Base-by-base conservation (phyloP, 768 basidiomycete species). In the Lactifluus volemus region DNA sequence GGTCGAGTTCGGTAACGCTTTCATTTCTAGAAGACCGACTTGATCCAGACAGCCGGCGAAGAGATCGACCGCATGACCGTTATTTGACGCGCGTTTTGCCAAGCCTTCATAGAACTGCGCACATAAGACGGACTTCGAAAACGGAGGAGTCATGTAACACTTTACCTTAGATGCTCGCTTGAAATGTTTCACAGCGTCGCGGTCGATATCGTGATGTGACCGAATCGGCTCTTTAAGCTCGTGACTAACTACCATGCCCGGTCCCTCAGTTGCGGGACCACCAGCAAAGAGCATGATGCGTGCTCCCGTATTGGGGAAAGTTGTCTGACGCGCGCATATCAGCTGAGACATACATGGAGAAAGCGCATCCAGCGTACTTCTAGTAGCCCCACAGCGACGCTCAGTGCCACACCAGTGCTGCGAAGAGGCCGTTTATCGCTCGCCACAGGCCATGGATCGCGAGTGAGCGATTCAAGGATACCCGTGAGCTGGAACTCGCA, bases 1-100 rank as follows among this genome's bases (percentile, higher is more conserved):
- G 49, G 97, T 99, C 19, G 88, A 93, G 73, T 96, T 98, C 48
- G 93, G 83, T 58, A 98, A 75, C 0, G 89, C 88, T 71, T 94
- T 97, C 97, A 99, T 99, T 76, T 99, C 97, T 57, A 95, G 78
- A 49, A 98, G 78, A 62, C 97, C 97, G 69, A 99, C 92, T 77
- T 99, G 97, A 72, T 99, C 97, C 38, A 99, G 79, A 70, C 96
- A 99, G 30, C 96, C 97, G 34, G 95, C 92, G 68, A 98, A 98
- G 53, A 98, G 76, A 71, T 99, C 97, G 55, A 99, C 78, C 2
- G 90, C 88, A 70, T 98, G 97, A 0, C 97, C 97, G 64, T 96
- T 98, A 72, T 88, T 87, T 0, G 96, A 94, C 3, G 82, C 94
- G 47, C 97, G 86, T 72, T 92, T 92, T 19, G 94, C 92, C 11